phyloP scores from a whole-genome alignment of 306 rosid genomes.

The Medicago arabica region DNA sequence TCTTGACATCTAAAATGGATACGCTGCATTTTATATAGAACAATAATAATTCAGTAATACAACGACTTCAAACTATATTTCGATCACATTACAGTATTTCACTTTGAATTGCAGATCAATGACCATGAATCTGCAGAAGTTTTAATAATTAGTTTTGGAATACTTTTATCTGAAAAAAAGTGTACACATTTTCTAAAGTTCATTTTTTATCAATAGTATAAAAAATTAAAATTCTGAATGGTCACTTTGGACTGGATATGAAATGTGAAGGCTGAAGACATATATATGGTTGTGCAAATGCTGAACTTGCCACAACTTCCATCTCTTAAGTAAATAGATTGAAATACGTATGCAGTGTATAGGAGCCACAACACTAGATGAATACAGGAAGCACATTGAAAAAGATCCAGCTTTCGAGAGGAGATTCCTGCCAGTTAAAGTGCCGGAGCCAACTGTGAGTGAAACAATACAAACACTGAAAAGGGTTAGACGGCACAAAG shows the following conservation, averaged over 20 bases:
- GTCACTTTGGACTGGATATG: constrained; percentile 1
- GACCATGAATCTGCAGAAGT: background rate
- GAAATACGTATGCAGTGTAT: constrained; percentile 68
- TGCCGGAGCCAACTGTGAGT: constrained; percentile 92
- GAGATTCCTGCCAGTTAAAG: constrained; percentile 92
- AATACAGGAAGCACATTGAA: constrained; percentile 95
- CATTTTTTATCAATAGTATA: background rate
- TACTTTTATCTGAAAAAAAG: background rate
- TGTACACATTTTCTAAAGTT: background rate
- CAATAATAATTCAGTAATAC: too few relatives aligned
- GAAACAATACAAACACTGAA: constrained; percentile 84
- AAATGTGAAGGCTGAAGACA: background rate
- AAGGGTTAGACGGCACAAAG: constrained; percentile 92
- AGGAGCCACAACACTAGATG: constrained; percentile 96
- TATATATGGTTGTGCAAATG: background rate
- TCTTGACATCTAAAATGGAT: constrained; percentile 6
- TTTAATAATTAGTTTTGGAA: background rate
- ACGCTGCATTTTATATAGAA: background rate
- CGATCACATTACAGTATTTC: background rate
- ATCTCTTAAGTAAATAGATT: background rate
- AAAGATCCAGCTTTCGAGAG: constrained; percentile 96
- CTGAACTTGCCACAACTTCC: too few relatives aligned
- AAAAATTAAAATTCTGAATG: constrained; percentile 1
- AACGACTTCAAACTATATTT: too few relatives aligned
- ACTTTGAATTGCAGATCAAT: background rate